Evolutionary conservation across 176 grass and related monocot genomes (phyloP).

Genomic region (Elymus sibiricus): DNA sequence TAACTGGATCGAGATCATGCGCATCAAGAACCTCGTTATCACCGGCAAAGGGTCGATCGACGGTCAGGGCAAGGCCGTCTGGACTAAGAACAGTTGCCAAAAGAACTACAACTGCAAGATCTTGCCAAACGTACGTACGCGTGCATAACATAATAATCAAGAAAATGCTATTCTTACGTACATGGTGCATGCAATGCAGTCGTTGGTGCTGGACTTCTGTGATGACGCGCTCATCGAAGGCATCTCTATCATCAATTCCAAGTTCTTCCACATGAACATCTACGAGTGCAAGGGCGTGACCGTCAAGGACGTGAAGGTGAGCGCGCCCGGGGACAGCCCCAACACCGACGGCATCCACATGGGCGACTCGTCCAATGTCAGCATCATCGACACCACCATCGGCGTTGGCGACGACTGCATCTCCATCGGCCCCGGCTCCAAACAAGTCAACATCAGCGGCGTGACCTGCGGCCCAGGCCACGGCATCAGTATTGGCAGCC

Average conservation of each 20-base stretch:
- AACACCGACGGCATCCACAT: constrained; percentile 32
- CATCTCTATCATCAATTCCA: constrained; percentile 44
- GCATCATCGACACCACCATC: constrained; percentile 43
- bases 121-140: constrained; percentile 47
- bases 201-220: constrained; percentile 46
- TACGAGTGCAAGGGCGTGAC: constrained; percentile 37
- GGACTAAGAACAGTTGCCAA: constrained; percentile 43
- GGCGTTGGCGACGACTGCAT: constrained; percentile 63
- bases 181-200: constrained; percentile 7
- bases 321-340: neutral
- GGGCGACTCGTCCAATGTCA: constrained; percentile 43
- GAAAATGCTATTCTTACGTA: neutral
- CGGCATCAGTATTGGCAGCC: constrained; percentile 67
- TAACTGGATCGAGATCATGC: constrained; percentile 58
- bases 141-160: neutral
- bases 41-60: constrained; percentile 43
- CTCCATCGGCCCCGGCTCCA: constrained; percentile 49
- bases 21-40: constrained; percentile 40
- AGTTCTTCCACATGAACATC: constrained; percentile 77
- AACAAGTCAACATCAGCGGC: constrained; percentile 32
- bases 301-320: constrained; percentile 27
- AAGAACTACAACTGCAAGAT: constrained; percentile 51
- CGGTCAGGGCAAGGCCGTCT: constrained; percentile 50
- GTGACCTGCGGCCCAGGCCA: constrained; percentile 70
- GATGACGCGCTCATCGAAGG: constrained; percentile 19